Evolutionary conservation across 2,329 filamentous ascomycete species (phyloP).

Genomic region (Aspergillus ochraceoroseus): DNA sequence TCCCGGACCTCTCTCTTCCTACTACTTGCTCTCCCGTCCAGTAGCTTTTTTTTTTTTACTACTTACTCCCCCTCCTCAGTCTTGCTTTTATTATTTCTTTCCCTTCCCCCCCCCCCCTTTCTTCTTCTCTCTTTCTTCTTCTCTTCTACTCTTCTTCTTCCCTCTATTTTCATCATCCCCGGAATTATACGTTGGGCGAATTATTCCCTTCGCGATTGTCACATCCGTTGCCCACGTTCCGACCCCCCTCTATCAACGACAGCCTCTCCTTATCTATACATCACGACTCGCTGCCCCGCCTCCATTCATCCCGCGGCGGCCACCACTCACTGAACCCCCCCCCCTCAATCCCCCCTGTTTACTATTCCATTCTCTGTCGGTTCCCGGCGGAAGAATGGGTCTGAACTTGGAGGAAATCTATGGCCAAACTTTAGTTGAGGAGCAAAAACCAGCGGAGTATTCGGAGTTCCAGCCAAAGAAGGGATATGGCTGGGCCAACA

Average conservation of each 20-base stretch:
- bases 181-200: constrained; percentile 23
- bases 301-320: constrained; percentile 21
- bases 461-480: constrained; percentile 53
- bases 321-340: constrained; percentile 12
- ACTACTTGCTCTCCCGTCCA: constrained; percentile 20
- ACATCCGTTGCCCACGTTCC: constrained; percentile 23
- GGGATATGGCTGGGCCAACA: constrained; percentile 89
- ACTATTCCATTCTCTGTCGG: constrained; percentile 39
- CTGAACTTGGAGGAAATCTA: constrained; percentile 47
- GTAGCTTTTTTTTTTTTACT: constrained; percentile 14
- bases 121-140: constrained; percentile 12
- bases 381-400: constrained; percentile 49
- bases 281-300: constrained; percentile 18
- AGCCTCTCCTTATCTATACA: constrained; percentile 25
- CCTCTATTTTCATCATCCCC: constrained; percentile 7
- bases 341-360: constrained; percentile 17
- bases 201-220: constrained; percentile 9
- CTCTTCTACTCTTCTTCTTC: constrained; percentile 6
- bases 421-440: constrained; percentile 45
- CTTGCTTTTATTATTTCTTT: constrained; percentile 17
- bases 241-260: constrained; percentile 14
- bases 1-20: constrained; percentile 23
- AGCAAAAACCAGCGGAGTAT: constrained; percentile 44
- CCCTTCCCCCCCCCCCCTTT: constrained; percentile 16
- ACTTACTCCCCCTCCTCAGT: constrained; percentile 13